Evolutionary conservation across 2,329 filamentous ascomycete genomes (phyloP), one percentile per base, ranked within the genome.

Genomic region (Coleophoma crateriformis): DNA sequence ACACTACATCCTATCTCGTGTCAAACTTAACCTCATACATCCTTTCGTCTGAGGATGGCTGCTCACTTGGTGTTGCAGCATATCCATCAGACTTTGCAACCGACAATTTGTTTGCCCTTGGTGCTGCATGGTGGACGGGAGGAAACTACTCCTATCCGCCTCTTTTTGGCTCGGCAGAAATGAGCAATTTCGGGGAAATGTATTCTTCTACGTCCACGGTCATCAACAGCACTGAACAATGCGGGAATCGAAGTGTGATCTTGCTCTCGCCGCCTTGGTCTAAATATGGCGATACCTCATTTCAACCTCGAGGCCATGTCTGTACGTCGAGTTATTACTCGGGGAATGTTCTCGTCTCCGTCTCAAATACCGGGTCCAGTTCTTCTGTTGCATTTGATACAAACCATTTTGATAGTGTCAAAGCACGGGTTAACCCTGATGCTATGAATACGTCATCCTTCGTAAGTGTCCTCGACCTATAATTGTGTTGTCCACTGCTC

Each of bases 291-390:
- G 27, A 27, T 27, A 27, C 27, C 27, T 44, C 14, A 7, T 48
- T 53, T n/a, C 43, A 48, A 50, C 50, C 51, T 20, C 20, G 47
- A 13, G 53, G 53, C 7, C 48, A 55, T 12, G 46, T 55, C 14
- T 55, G 53, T 27, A 43, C 19, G 15, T 51, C 50, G 3, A 46
- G 22, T 34, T 55, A 54, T 33, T 52, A 47, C 40, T 51, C 46
- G 19, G 54, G 49, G 33, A 50, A 34, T 14, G 7, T 54, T 32
- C 48, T 47, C 8, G 50, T 56, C n/a, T 50, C 48, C 1, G 39
- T 52, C 3, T 49, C 47, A 13, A 51, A 50, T 33, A 45, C 43
- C 5, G 46, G 35, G 15, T 20, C 38, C 2, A 35, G 46, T 13
- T 50, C 53, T 11, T 13, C 41, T 17, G 19, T 54, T 17, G 34